A percentile compares a stretch with the other conserved stretches of the same genome.
phyloP scores from a whole-genome alignment of 345 rosid genomes.

The Pseudoturritis turrita region DNA sequence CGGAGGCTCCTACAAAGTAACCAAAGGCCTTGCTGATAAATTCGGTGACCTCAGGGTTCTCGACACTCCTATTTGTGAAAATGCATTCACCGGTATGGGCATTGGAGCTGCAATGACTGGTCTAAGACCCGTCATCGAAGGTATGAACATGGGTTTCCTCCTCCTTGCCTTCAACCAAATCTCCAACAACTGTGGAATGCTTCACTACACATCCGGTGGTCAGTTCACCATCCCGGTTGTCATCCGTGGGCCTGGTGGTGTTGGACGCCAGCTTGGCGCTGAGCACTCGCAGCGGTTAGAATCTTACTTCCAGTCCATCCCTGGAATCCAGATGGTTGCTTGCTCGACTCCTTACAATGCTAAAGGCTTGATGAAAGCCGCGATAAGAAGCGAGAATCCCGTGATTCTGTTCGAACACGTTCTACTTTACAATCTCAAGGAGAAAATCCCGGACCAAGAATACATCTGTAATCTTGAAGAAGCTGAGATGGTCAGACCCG shows the following conservation, averaged over 20 bases:
- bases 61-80: slow-evolving; percentile 93
- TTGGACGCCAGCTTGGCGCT: slow-evolving; percentile 93
- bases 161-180: slow-evolving; percentile 97
- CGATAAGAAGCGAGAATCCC: slow-evolving; percentile 96
- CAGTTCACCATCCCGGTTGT: slow-evolving; percentile 87
- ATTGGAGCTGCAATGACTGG: slow-evolving; percentile 97
- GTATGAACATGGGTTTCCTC: slow-evolving; percentile 99
- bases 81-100: slow-evolving; percentile 96
- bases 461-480: slow-evolving; percentile 88
- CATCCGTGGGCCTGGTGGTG: slow-evolving; percentile 99
- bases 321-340: slow-evolving; percentile 99
- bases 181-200: slow-evolving; percentile 99
- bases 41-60: slow-evolving; percentile 94
- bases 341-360: slow-evolving; percentile 99
- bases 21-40: slow-evolving; percentile 66
- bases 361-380: slow-evolving; percentile 98
- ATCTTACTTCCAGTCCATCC: slow-evolving; percentile 96
- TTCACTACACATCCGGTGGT: slow-evolving; percentile 97
- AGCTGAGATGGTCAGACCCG: slow-evolving; percentile 97
- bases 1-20: slow-evolving; percentile 95
- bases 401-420: slow-evolving; percentile 95
- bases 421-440: slow-evolving; percentile 95
- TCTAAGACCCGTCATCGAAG: slow-evolving; percentile 80
- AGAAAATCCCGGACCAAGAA: slow-evolving; percentile 87
- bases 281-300: slow-evolving; percentile 97